Percentiles rank a stretch among this genome's conserved stretches.
Evolutionary conservation across 2,329 filamentous ascomycete species (phyloP).

Genomic region (Neofusicoccum cordaticola): DNA sequence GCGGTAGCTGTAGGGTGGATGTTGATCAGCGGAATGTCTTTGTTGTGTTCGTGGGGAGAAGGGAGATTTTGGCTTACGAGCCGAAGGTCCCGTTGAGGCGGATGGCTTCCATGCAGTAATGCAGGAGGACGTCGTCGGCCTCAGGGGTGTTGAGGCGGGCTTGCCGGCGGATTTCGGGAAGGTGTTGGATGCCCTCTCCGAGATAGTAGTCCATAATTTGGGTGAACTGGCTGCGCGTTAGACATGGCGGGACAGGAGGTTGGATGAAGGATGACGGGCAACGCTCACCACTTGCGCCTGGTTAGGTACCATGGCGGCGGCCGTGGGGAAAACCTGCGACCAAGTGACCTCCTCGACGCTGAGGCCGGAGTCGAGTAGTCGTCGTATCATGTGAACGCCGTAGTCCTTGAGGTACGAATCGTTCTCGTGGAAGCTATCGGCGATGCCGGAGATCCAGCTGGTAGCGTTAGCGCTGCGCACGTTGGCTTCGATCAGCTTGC

Average conservation of each 20-base stretch:
- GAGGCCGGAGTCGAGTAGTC: slow-evolving; percentile 62
- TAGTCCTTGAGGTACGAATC: slow-evolving; percentile 56
- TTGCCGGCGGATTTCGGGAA: slow-evolving; percentile 60
- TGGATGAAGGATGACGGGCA: background rate
- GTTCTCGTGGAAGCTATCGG: slow-evolving; percentile 49
- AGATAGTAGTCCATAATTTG: slow-evolving; percentile 73
- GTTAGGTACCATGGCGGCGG: slow-evolving; percentile 65
- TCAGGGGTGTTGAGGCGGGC: slow-evolving; percentile 56
- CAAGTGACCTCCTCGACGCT: slow-evolving; percentile 66
- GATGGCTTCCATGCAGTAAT: slow-evolving; percentile 70
- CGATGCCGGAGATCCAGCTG: slow-evolving; percentile 55
- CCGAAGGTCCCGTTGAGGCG: slow-evolving; percentile 64
- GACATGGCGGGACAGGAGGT: background rate
- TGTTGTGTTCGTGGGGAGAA: no score
- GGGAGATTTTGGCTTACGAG: slow-evolving; percentile 27
- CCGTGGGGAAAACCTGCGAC: slow-evolving; percentile 67
- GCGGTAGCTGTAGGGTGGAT: slow-evolving; percentile 44
- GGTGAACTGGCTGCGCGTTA: slow-evolving; percentile 55
- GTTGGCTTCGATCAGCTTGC: slow-evolving; percentile 60
- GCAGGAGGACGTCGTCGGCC: slow-evolving; percentile 62
- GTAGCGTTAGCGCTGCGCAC: slow-evolving; percentile 60
- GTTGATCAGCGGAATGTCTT: no score
- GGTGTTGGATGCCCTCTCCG: slow-evolving; percentile 44
- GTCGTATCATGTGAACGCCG: slow-evolving; percentile 64
- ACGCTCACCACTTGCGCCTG: slow-evolving; percentile 62